Conservation (phyloP, 2,329 filamentous ascomycete genomes). For the Magnaporthiopsis incrustans region DNA sequence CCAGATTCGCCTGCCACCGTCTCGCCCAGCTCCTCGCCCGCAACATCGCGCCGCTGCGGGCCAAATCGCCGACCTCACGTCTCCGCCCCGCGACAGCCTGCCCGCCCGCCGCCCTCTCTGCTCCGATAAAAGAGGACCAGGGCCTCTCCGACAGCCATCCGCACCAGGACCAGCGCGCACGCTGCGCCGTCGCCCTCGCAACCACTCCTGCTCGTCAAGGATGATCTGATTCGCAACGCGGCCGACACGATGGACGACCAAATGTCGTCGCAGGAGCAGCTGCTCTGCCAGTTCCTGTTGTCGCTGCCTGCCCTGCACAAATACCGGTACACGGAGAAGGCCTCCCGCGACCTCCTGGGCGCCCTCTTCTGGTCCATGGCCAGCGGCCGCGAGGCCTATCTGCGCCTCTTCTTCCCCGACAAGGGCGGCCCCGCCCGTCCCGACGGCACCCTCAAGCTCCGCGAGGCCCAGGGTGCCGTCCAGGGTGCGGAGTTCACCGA, state of each 20-base stretch:
- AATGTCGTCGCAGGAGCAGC: slow-evolving; percentile 64
- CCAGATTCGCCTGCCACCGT: neutral
- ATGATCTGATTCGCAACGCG: neutral
- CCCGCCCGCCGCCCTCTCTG: neutral
- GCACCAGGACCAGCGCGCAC: too few species aligned
- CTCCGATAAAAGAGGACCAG: neutral
- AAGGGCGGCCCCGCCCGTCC: slow-evolving; percentile 52
- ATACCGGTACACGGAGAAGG: slow-evolving; percentile 67
- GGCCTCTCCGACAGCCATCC: too few species aligned
- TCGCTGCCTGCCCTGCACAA: slow-evolving; percentile 65
- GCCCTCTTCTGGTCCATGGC: slow-evolving; percentile 84
- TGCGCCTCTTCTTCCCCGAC: slow-evolving; percentile 74
- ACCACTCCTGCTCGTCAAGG: neutral
- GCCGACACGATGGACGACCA: slow-evolving; percentile 16
- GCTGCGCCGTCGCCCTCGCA: neutral
- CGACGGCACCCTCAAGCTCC: slow-evolving; percentile 63
- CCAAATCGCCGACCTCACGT: too few species aligned
- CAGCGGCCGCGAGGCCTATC: slow-evolving; percentile 62
- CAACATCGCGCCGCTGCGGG: too few species aligned
- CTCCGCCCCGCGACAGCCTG: too few species aligned
- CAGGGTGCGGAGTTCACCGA: slow-evolving; percentile 94
- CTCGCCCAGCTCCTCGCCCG: neutral
- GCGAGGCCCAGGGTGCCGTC: slow-evolving; percentile 81
- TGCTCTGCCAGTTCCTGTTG: slow-evolving; percentile 76
- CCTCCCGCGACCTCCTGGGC: slow-evolving; percentile 63